phyloP scores from a whole-genome alignment of 345 rosid species.

The Kernera saxatilis region DNA sequence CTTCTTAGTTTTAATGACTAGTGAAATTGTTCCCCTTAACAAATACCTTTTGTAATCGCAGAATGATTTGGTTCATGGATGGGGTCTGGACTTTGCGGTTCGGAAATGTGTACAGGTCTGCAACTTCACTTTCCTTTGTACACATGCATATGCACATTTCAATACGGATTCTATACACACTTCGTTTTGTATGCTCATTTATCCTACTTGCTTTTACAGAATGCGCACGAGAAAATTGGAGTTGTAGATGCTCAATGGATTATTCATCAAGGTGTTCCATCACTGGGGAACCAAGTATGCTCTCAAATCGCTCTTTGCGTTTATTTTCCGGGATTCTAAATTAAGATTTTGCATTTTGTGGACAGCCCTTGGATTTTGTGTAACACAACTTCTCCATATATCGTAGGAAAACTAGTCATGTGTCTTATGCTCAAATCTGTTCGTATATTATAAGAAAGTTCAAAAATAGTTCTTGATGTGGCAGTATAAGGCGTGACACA shows the following conservation, averaged over 20 bases:
- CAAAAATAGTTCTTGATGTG: neutral
- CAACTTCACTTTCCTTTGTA: neutral
- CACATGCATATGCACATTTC: neutral
- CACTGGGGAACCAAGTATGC: conserved; percentile 67
- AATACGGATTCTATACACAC: neutral
- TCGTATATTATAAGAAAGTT: too few species aligned
- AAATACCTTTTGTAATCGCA: conserved; percentile 20
- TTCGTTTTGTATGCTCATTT: neutral
- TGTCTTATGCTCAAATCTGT: too few species aligned
- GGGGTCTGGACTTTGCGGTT: conserved; percentile 75
- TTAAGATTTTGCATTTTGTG: neutral
- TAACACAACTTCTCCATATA: neutral
- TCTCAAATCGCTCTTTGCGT: neutral
- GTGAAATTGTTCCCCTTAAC: too few species aligned
- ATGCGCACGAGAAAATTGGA: conserved; percentile 64
- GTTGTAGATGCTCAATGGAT: conserved; percentile 77
- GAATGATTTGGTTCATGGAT: conserved; percentile 79
- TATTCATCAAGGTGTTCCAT: conserved; percentile 60
- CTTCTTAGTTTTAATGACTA: neutral
- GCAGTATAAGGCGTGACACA: too few species aligned
- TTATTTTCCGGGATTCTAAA: neutral
- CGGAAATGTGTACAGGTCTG: conserved; percentile 64
- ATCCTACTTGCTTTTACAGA: conserved; percentile 24
- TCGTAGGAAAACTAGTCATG: neutral
- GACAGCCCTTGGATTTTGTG: neutral